A percentile compares a stretch with the other conserved stretches of the same genome.
Conservation (phyloP, 371 early-diverging fungal species). For the Mucor irregularis region DNA sequence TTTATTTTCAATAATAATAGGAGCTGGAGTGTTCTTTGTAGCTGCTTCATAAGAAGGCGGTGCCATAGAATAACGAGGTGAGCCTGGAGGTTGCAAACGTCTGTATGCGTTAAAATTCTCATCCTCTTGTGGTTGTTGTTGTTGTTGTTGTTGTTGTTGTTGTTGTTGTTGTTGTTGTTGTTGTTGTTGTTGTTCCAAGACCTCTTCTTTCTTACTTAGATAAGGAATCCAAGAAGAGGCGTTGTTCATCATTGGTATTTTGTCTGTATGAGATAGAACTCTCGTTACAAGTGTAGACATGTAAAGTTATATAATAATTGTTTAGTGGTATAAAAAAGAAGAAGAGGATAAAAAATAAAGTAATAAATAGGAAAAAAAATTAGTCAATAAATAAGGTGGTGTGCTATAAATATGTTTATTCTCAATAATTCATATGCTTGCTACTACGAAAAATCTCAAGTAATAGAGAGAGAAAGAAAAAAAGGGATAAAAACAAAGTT, state of each 20-base stretch:
- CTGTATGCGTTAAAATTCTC: slow-evolving; percentile 5
- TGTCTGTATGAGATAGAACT: slow-evolving; percentile 22
- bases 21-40: not conserved
- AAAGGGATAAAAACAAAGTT: not conserved
- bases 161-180: slow-evolving; percentile 1
- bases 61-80: slow-evolving; percentile 27
- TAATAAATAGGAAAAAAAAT: not conserved
- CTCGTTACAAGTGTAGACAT: slow-evolving; percentile 17
- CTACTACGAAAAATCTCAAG: no score
- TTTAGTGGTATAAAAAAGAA: not conserved
- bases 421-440: not conserved
- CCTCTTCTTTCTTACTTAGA: slow-evolving; percentile 7
- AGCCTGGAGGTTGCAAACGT: slow-evolving; percentile 7
- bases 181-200: not conserved
- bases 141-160: not conserved
- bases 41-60: slow-evolving; percentile 42
- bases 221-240: slow-evolving; percentile 14
- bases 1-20: slow-evolving; percentile 1
- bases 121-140: slow-evolving; percentile 4
- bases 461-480: not conserved
- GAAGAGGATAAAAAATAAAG: slow-evolving; percentile 2
- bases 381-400: not conserved
- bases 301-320: not conserved
- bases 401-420: not conserved
- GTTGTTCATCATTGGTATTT: slow-evolving; percentile 13